Evolutionary conservation across 768 basidiomycete species (phyloP).

Genomic region (Galerina sulciceps): DNA sequence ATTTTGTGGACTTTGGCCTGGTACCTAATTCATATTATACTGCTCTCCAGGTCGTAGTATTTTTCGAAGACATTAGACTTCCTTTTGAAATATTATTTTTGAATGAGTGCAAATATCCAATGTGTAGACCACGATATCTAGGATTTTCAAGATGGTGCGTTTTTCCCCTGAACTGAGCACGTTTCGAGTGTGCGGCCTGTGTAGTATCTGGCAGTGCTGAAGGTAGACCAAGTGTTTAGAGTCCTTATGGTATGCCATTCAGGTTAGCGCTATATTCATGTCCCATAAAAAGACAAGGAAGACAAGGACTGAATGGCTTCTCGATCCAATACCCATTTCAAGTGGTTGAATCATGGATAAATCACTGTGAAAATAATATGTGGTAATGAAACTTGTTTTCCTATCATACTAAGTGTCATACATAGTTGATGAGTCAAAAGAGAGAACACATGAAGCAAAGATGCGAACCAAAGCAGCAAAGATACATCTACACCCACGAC

Average conservation of each 20-base stretch:
- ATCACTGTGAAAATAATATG: background rate
- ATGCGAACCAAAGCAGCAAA: constrained; percentile 10
- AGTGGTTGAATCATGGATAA: no score
- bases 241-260: no score
- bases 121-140: no score
- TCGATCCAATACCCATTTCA: no score
- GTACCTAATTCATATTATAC: constrained; percentile 14
- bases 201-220: no score
- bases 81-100: constrained; percentile 13
- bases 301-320: no score
- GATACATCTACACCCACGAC: constrained; percentile 19
- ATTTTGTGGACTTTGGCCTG: constrained; percentile 15
- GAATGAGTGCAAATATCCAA: constrained; percentile 11
- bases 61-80: constrained; percentile 18
- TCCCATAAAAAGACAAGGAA: no score
- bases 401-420: background rate
- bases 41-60: constrained; percentile 20
- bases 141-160: background rate
- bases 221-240: no score
- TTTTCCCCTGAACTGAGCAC: background rate
- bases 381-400: background rate
- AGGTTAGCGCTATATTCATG: no score
- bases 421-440: background rate
- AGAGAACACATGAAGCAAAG: background rate
- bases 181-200: no score